Evolutionary conservation across 2,329 filamentous ascomycete genomes (phyloP), one percentile per base, ranked within the genome.

Genomic region (Cladosporium sphaerospermum): DNA sequence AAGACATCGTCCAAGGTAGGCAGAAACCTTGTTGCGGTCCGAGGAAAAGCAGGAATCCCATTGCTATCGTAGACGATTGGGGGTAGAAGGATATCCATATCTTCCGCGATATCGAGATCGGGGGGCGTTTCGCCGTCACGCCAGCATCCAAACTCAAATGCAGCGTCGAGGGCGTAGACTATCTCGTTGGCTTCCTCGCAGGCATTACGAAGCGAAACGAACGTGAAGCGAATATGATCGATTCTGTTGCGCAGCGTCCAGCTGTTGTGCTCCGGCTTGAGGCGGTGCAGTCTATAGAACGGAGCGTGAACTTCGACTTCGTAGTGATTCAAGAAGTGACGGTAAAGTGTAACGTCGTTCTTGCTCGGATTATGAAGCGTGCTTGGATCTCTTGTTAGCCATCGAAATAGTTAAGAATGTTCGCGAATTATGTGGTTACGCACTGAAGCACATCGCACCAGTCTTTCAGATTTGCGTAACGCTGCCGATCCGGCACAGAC

Each of bases 151-250:
- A 53, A 48, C 10, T 55, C 55, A 53, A 59, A 59, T 37, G 56
- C 52, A 37, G 23, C 45, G 9, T 57, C 50, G n/a, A 55, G 51
- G 5, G 53, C 39, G 11, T 55, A 61, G 11, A 54, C 54, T 19
- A 52, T 45, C 13, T 53, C 47, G 28, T 53, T 53, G 13, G 51
- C 51, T 23, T 46, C 43, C 36, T 53, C 51, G 13, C 33, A 19
- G 18, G 36, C 42, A 4, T 43, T 39, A n/a, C 23, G 19, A 10
- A 51, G 8, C 6, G 32, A 43, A 19, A 37, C n/a, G 31, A 51
- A 16, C 10, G 39, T 44, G 18, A 31, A 18, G n/a, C 39, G 48
- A 16, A 44, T 36, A 9, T 36, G 28, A 18, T 51, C 36, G n/a
- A 51, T 16, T 13, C 11, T 36, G 33, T 43, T 4, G 18, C 32